phyloP scores from a whole-genome alignment of 2,329 filamentous ascomycete genomes.

The Calonectria ilicicola region DNA sequence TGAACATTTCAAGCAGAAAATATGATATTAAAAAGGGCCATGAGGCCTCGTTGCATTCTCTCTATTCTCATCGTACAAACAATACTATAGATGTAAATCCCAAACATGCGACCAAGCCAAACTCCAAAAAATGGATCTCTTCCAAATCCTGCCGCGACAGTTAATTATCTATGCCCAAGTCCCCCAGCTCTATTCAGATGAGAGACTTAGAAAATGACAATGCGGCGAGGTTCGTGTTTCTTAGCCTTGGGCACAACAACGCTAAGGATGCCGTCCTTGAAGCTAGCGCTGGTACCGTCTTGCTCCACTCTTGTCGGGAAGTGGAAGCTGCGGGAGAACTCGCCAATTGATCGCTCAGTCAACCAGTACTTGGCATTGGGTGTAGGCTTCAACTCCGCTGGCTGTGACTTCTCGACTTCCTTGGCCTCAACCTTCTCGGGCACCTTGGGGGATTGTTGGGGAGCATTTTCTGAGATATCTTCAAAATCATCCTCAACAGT shows the following conservation, averaged over 20 bases:
- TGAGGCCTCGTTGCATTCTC: neutral
- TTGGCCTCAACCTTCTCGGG: neutral
- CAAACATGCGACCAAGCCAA: neutral
- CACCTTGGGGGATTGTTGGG: slow-evolving; percentile 36
- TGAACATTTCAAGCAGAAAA: neutral
- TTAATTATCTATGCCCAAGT: neutral
- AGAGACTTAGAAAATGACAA: slow-evolving; percentile 60
- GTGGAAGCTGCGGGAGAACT: slow-evolving; percentile 76
- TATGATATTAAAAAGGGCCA: neutral
- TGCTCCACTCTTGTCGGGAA: slow-evolving; percentile 75
- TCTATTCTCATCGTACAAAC: neutral
- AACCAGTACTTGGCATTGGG: slow-evolving; percentile 76
- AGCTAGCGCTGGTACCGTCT: slow-evolving; percentile 69
- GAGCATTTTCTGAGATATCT: slow-evolving; percentile 42
- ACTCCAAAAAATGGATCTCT: neutral
- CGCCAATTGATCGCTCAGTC: slow-evolving; percentile 73
- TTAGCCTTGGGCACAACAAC: slow-evolving; percentile 75
- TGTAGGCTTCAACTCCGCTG: slow-evolving; percentile 34
- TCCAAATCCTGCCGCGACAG: too few species aligned
- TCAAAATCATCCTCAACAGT: slow-evolving; percentile 74
- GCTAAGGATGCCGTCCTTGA: slow-evolving; percentile 75
- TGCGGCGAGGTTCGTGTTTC: slow-evolving; percentile 67
- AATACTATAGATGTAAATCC: neutral
- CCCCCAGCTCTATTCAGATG: neutral
- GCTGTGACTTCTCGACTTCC: neutral